Percentiles rank a stretch among this genome's conserved stretches.
Evolutionary conservation across 2,329 filamentous ascomycete species (phyloP).

Genomic region (Fusarium virguliforme): DNA sequence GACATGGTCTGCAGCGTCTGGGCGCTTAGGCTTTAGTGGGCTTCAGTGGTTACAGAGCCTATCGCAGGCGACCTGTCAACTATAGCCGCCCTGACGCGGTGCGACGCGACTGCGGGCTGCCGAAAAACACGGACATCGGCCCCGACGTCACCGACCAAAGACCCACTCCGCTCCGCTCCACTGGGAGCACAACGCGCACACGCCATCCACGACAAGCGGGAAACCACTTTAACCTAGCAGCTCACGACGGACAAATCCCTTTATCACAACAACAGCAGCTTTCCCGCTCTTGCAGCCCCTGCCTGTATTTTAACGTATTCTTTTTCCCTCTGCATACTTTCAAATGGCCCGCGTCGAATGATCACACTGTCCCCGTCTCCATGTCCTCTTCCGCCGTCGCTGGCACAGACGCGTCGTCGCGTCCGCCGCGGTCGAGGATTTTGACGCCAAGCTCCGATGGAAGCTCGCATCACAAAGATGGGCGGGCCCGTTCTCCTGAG

Average conservation of each 20-base stretch:
- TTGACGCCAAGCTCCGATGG: constrained; percentile 60
- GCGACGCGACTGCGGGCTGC: constrained; percentile 18
- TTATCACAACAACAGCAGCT: constrained; percentile 30
- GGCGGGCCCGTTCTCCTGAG: constrained; percentile 47
- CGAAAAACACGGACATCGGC: constrained; percentile 9
- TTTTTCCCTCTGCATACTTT: constrained; percentile 17
- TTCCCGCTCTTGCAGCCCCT: constrained; percentile 18
- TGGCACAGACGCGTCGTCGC: constrained; percentile 68
- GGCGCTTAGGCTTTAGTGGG: background rate
- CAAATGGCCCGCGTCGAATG: constrained; percentile 43
- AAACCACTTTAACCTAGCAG: constrained; percentile 39
- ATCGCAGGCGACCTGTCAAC: constrained; percentile 3
- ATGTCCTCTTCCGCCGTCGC: constrained; percentile 57
- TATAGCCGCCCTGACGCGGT: constrained; percentile 29
- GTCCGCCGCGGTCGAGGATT: constrained; percentile 60
- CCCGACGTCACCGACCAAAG: constrained; percentile 32
- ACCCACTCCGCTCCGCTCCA: constrained; percentile 8
- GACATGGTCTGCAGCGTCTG: background rate
- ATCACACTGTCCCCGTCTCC: constrained; percentile 31
- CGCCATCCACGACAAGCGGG: constrained; percentile 26
- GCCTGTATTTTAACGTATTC: constrained; percentile 24
- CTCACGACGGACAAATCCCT: constrained; percentile 15
- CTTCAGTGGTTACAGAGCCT: constrained; percentile 8
- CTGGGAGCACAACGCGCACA: constrained; percentile 19
- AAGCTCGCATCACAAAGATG: constrained; percentile 58